These are phyloP conservation scores for Tilletiaria anomala DNA, from an alignment of 1,284 basidiomycete species.

Conservation along the genomic window DNA sequence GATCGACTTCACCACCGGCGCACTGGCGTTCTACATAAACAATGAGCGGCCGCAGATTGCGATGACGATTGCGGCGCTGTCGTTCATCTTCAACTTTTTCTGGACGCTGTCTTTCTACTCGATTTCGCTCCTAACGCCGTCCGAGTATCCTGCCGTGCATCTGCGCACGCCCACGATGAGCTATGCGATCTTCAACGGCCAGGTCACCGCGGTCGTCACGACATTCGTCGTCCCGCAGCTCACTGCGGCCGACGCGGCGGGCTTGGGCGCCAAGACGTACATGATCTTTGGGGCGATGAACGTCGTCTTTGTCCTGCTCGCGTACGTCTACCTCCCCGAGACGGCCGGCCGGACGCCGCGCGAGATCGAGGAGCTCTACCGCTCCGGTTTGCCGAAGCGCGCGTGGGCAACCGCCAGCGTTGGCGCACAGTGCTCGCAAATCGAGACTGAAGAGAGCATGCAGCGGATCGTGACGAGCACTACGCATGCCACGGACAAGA, in stretches of 20 bases:
- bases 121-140: constrained; percentile 23
- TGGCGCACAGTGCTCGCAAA: no score
- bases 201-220: constrained; percentile 22
- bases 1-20: constrained; percentile 18
- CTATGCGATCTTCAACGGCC: constrained; percentile 25
- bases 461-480: no score
- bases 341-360: constrained; percentile 17
- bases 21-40: constrained; percentile 16
- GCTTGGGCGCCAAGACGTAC: constrained; percentile 24
- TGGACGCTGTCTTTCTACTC: constrained; percentile 28
- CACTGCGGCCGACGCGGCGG: constrained; percentile 17
- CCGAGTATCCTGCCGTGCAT: constrained; percentile 21
- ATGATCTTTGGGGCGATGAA: constrained; percentile 26
- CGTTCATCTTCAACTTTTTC: constrained; percentile 25
- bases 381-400: no score
- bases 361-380: constrained; percentile 31
- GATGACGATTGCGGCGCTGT: constrained; percentile 17
- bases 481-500: no score
- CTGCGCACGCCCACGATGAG: constrained; percentile 25
- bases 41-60: constrained; percentile 1
- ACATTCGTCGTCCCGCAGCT: constrained; percentile 21
- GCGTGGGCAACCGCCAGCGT: no score
- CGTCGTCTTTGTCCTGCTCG: constrained; percentile 14
- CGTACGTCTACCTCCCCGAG: constrained; percentile 20
- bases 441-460: no score